These are phyloP conservation scores for Starmerella bombi DNA, from an alignment of 805 yeast genomes.

Conservation along the genomic window DNA sequence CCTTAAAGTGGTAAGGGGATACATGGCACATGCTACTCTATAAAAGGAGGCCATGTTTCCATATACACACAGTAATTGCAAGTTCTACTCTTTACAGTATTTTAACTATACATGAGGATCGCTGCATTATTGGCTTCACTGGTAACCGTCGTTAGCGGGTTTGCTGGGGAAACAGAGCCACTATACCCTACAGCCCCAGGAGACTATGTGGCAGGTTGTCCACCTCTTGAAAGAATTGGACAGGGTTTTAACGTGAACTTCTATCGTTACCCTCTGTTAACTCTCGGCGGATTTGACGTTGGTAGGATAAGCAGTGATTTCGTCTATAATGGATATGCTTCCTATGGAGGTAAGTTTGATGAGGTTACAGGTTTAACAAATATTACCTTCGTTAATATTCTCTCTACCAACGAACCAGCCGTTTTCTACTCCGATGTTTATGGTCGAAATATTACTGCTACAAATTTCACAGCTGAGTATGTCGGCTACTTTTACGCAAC, in stretches of 20 bases:
- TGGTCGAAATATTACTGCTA: background rate
- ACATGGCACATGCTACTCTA: background rate
- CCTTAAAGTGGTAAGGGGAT: background rate
- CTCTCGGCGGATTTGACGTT: background rate
- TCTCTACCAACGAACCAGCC: background rate
- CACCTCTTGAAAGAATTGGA: background rate
- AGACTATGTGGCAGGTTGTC: background rate
- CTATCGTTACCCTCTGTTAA: background rate
- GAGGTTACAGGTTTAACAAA: slow-evolving; percentile 2
- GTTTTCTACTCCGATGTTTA: background rate
- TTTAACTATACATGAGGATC: background rate
- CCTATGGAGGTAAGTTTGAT: background rate
- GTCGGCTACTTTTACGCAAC: too few relatives aligned
- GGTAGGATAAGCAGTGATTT: background rate
- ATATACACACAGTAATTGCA: background rate
- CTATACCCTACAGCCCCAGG: background rate
- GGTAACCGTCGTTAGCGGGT: background rate
- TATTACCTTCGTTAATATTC: background rate
- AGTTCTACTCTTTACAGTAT: background rate
- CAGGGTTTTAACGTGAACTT: slow-evolving; percentile 1
- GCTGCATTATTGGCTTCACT: background rate
- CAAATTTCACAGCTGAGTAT: too few relatives aligned
- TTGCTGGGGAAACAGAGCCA: background rate
- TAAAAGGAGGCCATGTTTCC: background rate
- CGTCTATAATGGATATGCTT: background rate